phyloP scores from a whole-genome alignment of 73 alveolate genomes.

The Tetrahymena thermophila region DNA sequence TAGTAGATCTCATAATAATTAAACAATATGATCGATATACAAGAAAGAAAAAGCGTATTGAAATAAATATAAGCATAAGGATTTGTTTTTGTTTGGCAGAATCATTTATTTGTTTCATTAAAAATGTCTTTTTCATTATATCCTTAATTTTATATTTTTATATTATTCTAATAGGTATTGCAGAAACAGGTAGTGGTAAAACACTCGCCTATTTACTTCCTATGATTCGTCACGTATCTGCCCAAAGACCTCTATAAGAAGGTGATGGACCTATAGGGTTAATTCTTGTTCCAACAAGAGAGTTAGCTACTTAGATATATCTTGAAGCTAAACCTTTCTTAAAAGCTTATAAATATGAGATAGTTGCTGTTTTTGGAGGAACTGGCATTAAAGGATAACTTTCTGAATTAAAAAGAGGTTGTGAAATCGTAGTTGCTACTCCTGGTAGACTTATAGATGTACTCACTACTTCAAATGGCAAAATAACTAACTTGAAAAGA shows the following conservation, averaged over 20 bases:
- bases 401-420: conserved; percentile 88
- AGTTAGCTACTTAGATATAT: conserved; percentile 90
- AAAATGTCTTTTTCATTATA: too few species aligned
- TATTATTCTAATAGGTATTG: conserved; percentile 75
- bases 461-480: conserved; percentile 87
- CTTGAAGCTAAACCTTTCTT: conserved; percentile 81
- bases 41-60: background rate
- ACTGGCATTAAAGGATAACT: conserved; percentile 89
- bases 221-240: conserved; percentile 89
- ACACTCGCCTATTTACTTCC: conserved; percentile 97
- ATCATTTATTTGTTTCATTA: too few species aligned
- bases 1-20: background rate
- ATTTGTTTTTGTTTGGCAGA: background rate
- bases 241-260: conserved; percentile 80
- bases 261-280: conserved; percentile 96
- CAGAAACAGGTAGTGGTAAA: conserved; percentile 99
- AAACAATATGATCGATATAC: background rate
- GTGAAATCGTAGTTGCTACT: conserved; percentile 95
- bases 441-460: conserved; percentile 99
- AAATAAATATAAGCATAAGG: background rate
- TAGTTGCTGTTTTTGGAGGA: conserved; percentile 95
- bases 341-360: conserved; percentile 66
- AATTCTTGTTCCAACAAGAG: conserved; percentile 97
- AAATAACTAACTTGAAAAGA: conserved; percentile 89
- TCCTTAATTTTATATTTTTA: background rate